Percentiles rank a stretch among this genome's conserved stretches.
phyloP scores from a whole-genome alignment of 2,329 filamentous ascomycete species.

The Sporothrix brunneoviolacea region DNA sequence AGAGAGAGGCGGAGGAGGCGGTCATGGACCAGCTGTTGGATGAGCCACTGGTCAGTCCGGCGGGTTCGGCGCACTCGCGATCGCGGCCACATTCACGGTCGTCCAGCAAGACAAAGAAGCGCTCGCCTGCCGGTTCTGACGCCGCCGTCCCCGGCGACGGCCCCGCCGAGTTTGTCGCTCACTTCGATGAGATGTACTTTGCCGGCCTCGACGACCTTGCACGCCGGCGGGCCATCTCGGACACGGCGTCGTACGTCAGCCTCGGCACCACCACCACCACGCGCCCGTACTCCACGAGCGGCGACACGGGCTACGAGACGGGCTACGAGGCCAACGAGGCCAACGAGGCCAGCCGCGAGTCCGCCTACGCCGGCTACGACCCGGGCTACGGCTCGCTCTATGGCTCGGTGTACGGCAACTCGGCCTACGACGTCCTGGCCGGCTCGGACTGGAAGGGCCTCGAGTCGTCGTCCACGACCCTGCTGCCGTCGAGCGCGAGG shows the following conservation, averaged over 20 bases:
- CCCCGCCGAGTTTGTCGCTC: background rate
- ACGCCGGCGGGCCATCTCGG: background rate
- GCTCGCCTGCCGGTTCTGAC: too few relatives aligned
- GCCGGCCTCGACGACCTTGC: background rate
- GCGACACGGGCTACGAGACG: conserved; percentile 13
- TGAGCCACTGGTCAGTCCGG: too few relatives aligned
- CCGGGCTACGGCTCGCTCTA: conserved; percentile 9
- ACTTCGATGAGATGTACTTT: background rate
- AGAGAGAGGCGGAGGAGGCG: background rate
- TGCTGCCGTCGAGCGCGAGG: background rate
- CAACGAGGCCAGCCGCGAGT: background rate
- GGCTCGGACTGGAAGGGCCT: background rate
- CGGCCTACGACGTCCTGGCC: too few relatives aligned
- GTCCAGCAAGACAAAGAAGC: too few relatives aligned
- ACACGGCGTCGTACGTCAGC: background rate
- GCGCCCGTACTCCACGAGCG: conserved; percentile 1
- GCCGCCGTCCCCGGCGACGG: background rate
- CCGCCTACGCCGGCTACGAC: background rate
- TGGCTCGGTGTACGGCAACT: background rate
- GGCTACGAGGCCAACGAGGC: conserved; percentile 1
- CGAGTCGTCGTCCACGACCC: background rate
- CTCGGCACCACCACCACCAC: background rate
- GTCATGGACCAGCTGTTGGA: too few relatives aligned
- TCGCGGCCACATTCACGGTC: too few relatives aligned
- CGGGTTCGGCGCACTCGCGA: too few relatives aligned